Evolutionary conservation across 2,329 filamentous ascomycete genomes (phyloP).

Genomic region (Talaromyces sp.): DNA sequence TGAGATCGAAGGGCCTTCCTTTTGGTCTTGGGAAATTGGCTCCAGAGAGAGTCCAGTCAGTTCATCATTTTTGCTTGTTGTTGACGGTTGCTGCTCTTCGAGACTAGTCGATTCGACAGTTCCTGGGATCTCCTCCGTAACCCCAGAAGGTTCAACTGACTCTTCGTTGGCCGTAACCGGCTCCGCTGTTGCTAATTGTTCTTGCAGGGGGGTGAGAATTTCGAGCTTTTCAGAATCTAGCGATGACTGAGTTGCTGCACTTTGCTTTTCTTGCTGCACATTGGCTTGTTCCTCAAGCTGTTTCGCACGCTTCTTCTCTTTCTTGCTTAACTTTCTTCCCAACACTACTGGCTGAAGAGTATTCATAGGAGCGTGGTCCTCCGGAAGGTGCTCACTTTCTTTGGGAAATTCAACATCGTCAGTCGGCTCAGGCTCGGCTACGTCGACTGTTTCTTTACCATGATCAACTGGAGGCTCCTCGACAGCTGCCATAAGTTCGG

Average conservation of each 20-base stretch:
- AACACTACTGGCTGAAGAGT: neutral
- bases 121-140: neutral
- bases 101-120: neutral
- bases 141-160: neutral
- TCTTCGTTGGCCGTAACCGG: neutral
- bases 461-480: slow-evolving; percentile 8
- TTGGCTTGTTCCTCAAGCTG: slow-evolving; percentile 6
- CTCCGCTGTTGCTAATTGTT: neutral
- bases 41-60: neutral
- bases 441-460: neutral
- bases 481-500: slow-evolving; percentile 2
- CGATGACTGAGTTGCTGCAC: neutral
- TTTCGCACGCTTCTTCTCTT: slow-evolving; percentile 29
- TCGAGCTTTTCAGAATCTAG: neutral
- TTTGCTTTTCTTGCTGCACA: neutral
- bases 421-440: neutral
- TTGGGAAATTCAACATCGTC: slow-evolving; percentile 1
- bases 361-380: neutral
- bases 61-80: neutral
- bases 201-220: neutral
- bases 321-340: slow-evolving; percentile 29
- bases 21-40: neutral
- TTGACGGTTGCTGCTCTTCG: neutral
- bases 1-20: neutral
- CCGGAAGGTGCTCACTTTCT: slow-evolving; percentile 1